phyloP scores from a whole-genome alignment of 2,329 filamentous ascomycete species.

The Penicillium sp. region DNA sequence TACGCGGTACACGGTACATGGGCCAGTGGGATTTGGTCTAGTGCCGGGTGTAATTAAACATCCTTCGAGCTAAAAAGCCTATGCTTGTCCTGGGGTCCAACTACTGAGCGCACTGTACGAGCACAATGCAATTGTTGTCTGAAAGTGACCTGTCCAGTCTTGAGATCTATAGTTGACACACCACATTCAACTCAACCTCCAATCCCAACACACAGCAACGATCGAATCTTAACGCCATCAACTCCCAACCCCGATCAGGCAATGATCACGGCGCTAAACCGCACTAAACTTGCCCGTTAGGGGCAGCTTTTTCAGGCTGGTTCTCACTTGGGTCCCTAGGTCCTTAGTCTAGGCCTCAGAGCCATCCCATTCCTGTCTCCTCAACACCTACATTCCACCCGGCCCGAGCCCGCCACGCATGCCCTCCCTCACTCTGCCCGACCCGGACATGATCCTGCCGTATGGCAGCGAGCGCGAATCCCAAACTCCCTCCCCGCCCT shows the following conservation, averaged over 20 bases:
- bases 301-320: constrained; percentile 18
- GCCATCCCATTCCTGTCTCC: neutral
- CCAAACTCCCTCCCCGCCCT: constrained; percentile 54
- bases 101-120: neutral
- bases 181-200: neutral
- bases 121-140: neutral
- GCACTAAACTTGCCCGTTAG: constrained; percentile 16
- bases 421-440: constrained; percentile 81
- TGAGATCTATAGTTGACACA: neutral
- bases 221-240: constrained; percentile 5
- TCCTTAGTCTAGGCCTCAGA: neutral
- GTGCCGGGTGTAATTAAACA: constrained; percentile 6
- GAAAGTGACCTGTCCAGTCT: neutral
- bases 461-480: constrained; percentile 55
- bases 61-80: constrained; percentile 13
- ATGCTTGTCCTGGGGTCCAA: neutral
- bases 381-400: neutral
- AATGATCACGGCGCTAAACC: constrained; percentile 26
- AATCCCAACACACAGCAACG: neutral
- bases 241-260: constrained; percentile 13
- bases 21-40: neutral
- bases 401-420: constrained; percentile 40
- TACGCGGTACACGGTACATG: no score
- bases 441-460: constrained; percentile 92
- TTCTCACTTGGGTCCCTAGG: neutral